Evolutionary conservation across 1,284 basidiomycete species (phyloP).

Genomic region (Cutaneotrichosporon spelunceum): DNA sequence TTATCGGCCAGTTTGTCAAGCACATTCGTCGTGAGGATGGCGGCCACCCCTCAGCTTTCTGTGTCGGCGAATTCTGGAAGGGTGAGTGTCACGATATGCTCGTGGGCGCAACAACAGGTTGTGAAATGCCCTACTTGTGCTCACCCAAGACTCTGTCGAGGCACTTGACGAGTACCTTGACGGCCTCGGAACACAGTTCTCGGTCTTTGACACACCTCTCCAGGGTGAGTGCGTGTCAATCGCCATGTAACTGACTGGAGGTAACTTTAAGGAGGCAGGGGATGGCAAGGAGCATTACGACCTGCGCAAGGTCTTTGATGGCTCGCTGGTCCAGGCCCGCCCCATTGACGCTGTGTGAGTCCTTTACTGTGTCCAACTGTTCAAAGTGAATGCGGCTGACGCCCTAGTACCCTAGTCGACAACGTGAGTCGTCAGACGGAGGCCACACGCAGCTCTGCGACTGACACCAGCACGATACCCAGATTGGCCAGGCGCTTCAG

Average conservation of each 20-base stretch:
- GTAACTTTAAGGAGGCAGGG: conserved; percentile 56
- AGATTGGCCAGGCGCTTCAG: conserved; percentile 57
- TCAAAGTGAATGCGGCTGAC: not conserved
- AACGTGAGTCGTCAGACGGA: conserved; percentile 38
- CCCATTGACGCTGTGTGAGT: conserved; percentile 60
- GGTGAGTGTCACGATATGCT: too few species aligned
- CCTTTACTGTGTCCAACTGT: not conserved
- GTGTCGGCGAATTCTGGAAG: conserved; percentile 59
- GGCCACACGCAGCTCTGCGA: conserved; percentile 12
- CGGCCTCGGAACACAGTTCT: conserved; percentile 56
- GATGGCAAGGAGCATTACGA: conserved; percentile 56
- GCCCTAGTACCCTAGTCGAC: conserved; percentile 54
- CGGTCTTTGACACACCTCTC: conserved; percentile 59
- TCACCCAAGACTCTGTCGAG: conserved; percentile 42
- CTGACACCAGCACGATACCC: conserved; percentile 53
- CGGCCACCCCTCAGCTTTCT: conserved; percentile 51
- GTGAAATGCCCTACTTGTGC: not conserved
- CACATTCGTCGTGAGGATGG: conserved; percentile 54
- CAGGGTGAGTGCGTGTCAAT: conserved; percentile 41
- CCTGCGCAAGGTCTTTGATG: conserved; percentile 58
- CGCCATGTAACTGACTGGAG: conserved; percentile 10
- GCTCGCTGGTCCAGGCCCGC: conserved; percentile 56
- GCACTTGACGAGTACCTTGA: conserved; percentile 45
- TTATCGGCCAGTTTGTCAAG: conserved; percentile 58
- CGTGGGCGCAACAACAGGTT: not conserved